Base-by-base conservation (phyloP, 345 rosid genomes). In the Carallia pectinifolia region DNA sequence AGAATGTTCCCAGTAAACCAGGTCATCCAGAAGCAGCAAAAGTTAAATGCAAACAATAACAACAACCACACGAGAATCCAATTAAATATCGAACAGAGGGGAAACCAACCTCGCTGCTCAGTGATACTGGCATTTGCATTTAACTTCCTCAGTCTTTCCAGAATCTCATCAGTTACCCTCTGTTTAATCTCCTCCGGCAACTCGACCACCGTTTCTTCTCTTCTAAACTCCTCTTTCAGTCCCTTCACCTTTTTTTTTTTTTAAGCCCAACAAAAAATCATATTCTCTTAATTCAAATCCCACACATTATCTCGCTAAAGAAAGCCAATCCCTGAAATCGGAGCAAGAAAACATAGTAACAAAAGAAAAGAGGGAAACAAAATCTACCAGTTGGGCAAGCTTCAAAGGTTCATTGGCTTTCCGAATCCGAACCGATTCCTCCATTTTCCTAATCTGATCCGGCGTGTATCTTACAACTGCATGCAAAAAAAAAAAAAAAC, bases 391-490 rank as follows among this genome's bases (percentile, higher is more conserved):
- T 76, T 81, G 76, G 75, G 85, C 61, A 75, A 96, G 95, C 80
- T 82, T 68, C 27, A 66, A 10, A 34, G 98, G 91, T 72, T 89
- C 78, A 66, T 84, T 86, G 0, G 83, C 89, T 80, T 85, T 88
- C 68, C 99, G 92, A 83, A 96, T 88, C 85, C 85, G 90, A 61
- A 82, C 72, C 10, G 97, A 90, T 70, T 92, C 98, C 81, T 90
- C 90, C 96, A 90, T 96, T 80, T 77, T 87, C 84, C 74, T 84
- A 82, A 90, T 85, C 96, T 92, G 97, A 77, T 85, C 92, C 36
- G 89, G 83, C 15, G 95, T 85, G 68, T 89, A 96, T 66, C 79
- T 87, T 58, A 82, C 89, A 77, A 67, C 99, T 92, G 74, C 50
- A 68, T 36, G 75, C 1, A 37, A 16, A 9, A 44, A 23, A 12